Evolutionary conservation across 768 basidiomycete species (phyloP).

Genomic region (Podaxis sp.): DNA sequence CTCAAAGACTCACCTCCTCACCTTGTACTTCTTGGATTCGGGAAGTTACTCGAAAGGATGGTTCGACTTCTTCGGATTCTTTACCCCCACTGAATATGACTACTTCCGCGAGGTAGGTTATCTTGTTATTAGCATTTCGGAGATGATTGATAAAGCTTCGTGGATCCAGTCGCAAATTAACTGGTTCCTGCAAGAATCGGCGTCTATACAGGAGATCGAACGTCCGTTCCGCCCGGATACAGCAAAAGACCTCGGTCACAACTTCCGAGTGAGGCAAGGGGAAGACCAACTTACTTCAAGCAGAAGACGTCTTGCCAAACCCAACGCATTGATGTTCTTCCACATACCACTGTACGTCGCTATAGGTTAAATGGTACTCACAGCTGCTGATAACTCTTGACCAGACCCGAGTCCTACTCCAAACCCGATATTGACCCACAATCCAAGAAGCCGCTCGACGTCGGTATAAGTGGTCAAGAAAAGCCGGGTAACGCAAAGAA

Average conservation of each 20-base stretch:
- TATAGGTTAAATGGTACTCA: not conserved
- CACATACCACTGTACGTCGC: slow-evolving; percentile 84
- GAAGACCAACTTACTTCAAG: slow-evolving; percentile 54
- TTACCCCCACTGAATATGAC: slow-evolving; percentile 77
- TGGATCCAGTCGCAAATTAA: slow-evolving; percentile 67
- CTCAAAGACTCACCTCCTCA: slow-evolving; percentile 85
- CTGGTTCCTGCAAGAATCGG: slow-evolving; percentile 87
- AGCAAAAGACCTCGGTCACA: slow-evolving; percentile 60
- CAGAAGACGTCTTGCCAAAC: slow-evolving; percentile 69
- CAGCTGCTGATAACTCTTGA: slow-evolving; percentile 1
- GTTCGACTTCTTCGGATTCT: slow-evolving; percentile 60
- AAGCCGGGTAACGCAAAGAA: slow-evolving; percentile 58
- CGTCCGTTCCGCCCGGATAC: slow-evolving; percentile 84
- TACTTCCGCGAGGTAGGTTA: slow-evolving; percentile 70
- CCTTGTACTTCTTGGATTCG: slow-evolving; percentile 90
- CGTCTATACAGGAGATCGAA: slow-evolving; percentile 70
- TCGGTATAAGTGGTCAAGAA: slow-evolving; percentile 66
- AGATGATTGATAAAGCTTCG: not conserved
- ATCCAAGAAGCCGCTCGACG: slow-evolving; percentile 62
- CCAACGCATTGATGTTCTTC: slow-evolving; percentile 97
- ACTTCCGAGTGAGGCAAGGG: slow-evolving; percentile 59
- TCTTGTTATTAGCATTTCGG: not conserved
- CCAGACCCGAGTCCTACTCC: slow-evolving; percentile 72
- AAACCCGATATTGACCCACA: slow-evolving; percentile 62
- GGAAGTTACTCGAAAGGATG: slow-evolving; percentile 68